These are phyloP conservation scores for Russula foetens DNA, from an alignment of 768 basidiomycete species.

Conservation along the genomic window DNA sequence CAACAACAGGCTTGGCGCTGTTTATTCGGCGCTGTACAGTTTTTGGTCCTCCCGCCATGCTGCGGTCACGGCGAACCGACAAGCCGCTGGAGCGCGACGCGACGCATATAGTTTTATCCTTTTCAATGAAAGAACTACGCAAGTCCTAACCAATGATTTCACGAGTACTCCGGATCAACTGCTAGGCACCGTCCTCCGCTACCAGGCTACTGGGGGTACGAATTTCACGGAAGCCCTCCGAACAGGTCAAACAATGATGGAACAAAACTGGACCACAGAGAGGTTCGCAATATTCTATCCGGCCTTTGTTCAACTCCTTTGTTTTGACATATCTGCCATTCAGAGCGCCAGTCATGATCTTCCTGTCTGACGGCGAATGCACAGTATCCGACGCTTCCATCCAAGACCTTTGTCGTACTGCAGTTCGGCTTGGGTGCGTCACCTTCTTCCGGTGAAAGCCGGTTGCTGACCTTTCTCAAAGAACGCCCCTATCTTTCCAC, in stretches of 20 bases:
- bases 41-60: constrained; percentile 49
- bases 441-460: neutral
- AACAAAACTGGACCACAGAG: constrained; percentile 41
- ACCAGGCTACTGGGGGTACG: constrained; percentile 33
- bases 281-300: constrained; percentile 26
- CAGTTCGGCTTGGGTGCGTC: constrained; percentile 38
- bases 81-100: constrained; percentile 28
- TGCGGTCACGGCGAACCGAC: constrained; percentile 25
- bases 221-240: constrained; percentile 36
- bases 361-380: constrained; percentile 51
- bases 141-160: constrained; percentile 38
- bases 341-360: constrained; percentile 47
- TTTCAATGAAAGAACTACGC: constrained; percentile 29
- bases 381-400: constrained; percentile 30
- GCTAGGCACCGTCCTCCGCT: constrained; percentile 31
- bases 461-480: constrained; percentile 17
- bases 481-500: constrained; percentile 51
- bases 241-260: constrained; percentile 33
- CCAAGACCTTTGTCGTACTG: constrained; percentile 35
- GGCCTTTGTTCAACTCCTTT: neutral
- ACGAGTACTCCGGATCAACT: constrained; percentile 37
- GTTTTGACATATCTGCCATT: neutral
- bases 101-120: constrained; percentile 51
- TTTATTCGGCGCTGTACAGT: constrained; percentile 40
- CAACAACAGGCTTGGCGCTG: constrained; percentile 49